phyloP scores from a whole-genome alignment of 2,329 filamentous ascomycete species.

The Aspergillus sp. region DNA sequence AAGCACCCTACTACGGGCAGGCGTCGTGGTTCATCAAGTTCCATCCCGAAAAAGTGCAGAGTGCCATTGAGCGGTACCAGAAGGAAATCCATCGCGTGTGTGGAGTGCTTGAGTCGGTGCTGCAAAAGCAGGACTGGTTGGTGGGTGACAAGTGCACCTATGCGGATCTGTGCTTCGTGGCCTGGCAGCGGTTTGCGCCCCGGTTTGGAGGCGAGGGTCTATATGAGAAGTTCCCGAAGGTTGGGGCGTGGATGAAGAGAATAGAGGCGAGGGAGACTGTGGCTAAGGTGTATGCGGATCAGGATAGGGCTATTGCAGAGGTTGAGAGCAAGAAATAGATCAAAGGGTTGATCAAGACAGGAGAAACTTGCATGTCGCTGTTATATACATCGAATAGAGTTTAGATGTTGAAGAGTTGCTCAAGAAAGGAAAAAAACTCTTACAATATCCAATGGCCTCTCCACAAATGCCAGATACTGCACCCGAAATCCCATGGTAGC shows the following conservation, averaged over 20 bases:
- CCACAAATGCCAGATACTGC: too few relatives aligned
- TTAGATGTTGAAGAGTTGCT: not conserved
- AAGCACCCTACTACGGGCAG: constrained; percentile 53
- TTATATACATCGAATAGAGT: not conserved
- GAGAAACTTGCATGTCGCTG: not conserved
- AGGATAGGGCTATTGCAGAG: not conserved
- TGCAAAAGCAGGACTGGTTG: not conserved
- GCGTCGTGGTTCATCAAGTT: constrained; percentile 44
- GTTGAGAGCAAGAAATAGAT: not conserved
- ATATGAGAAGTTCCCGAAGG: not conserved
- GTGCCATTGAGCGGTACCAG: constrained; percentile 46
- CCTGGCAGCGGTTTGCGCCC: not conserved
- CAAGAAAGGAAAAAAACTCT: not conserved
- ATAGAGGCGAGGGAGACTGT: not conserved
- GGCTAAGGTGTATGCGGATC: not conserved
- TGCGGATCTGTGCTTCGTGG: not conserved
- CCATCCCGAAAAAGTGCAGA: constrained; percentile 45
- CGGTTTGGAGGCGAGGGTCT: not conserved
- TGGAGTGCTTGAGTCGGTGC: not conserved
- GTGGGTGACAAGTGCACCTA: not conserved
- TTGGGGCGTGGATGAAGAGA: not conserved
- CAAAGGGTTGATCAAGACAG: not conserved
- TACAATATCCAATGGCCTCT: too few relatives aligned
- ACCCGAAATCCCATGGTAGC: too few relatives aligned
- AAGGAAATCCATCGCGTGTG: constrained; percentile 35